These are phyloP conservation scores for Fusarium subglutinans DNA, from an alignment of 2,329 filamentous ascomycete species.

Conservation along the genomic window DNA sequence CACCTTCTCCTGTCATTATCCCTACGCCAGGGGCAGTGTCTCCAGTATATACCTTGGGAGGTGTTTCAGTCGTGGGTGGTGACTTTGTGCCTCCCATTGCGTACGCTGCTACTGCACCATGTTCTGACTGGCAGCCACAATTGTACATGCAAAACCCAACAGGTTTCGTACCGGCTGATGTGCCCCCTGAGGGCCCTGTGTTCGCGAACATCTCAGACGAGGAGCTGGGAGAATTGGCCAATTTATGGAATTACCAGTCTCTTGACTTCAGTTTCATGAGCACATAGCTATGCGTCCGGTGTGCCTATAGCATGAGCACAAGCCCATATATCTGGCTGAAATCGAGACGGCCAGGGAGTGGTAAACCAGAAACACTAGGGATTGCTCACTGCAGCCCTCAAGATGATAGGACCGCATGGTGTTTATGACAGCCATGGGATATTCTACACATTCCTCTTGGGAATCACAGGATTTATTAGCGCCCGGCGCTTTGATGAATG, in stretches of 20 bases:
- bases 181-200: slow-evolving; percentile 20
- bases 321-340: background rate
- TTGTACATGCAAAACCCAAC: slow-evolving; percentile 7
- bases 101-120: slow-evolving; percentile 9
- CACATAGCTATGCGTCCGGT: background rate
- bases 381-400: background rate
- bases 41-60: slow-evolving; percentile 11
- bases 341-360: background rate
- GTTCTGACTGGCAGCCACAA: slow-evolving; percentile 29
- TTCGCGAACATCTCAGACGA: slow-evolving; percentile 46
- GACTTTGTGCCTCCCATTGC: background rate
- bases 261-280: slow-evolving; percentile 46
- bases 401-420: background rate
- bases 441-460: background rate
- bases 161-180: background rate
- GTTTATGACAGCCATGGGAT: too few relatives aligned
- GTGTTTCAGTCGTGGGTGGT: background rate
- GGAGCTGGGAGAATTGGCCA: slow-evolving; percentile 47
- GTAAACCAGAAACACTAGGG: background rate
- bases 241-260: slow-evolving; percentile 48
- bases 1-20: background rate
- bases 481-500: background rate
- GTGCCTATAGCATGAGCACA: background rate
- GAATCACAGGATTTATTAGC: background rate
- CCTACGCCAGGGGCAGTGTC: slow-evolving; percentile 5